A percentile compares a stretch with the other conserved stretches of the same genome.
Evolutionary conservation across 2,329 filamentous ascomycete genomes (phyloP).

Genomic region (Colletotrichum sp.): DNA sequence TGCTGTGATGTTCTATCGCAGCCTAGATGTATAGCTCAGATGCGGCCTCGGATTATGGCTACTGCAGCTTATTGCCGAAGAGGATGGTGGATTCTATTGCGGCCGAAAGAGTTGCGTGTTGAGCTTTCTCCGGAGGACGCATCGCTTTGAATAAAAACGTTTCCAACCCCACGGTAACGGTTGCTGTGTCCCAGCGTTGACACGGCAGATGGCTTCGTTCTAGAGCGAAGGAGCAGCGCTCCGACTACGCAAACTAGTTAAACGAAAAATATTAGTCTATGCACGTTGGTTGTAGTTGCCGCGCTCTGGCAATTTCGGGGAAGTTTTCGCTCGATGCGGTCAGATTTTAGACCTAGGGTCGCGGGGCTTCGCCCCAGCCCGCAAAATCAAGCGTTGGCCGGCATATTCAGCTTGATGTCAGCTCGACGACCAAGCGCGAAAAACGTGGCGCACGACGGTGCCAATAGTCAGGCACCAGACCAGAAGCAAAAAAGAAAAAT

Average conservation of each 20-base stretch:
- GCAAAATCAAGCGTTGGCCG: background rate
- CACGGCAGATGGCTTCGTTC: background rate
- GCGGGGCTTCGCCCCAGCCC: background rate
- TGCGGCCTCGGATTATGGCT: background rate
- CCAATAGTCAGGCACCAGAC: background rate
- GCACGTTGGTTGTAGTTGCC: background rate
- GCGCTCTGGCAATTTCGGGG: background rate
- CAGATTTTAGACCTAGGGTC: background rate
- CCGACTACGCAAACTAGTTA: background rate
- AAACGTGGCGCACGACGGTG: background rate
- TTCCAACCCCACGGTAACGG: background rate
- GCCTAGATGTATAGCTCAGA: background rate
- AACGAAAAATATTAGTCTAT: background rate
- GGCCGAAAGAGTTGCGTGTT: background rate
- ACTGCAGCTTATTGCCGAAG: background rate
- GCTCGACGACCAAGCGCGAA: background rate
- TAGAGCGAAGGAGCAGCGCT: background rate
- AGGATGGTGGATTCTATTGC: background rate
- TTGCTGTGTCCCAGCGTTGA: background rate
- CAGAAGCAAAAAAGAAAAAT: background rate
- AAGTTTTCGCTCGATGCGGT: background rate
- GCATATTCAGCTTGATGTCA: background rate
- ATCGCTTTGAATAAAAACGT: background rate
- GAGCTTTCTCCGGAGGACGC: background rate
- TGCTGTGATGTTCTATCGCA: background rate